A percentile compares a stretch with the other conserved stretches of the same genome.
phyloP scores from a whole-genome alignment of 345 rosid species.

The Dimocarpus longan region DNA sequence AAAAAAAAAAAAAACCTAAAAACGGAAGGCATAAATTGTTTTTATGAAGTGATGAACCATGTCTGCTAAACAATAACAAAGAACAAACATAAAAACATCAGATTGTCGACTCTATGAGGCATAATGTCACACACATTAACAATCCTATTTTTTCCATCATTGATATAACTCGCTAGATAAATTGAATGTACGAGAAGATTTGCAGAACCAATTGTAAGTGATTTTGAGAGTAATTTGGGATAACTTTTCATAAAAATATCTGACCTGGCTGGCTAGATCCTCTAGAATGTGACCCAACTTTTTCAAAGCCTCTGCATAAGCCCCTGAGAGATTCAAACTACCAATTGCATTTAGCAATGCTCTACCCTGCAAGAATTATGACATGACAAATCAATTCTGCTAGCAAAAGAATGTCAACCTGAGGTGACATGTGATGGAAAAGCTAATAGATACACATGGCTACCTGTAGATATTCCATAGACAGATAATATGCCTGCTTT shows the following conservation, averaged over 20 bases:
- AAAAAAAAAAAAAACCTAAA: background rate
- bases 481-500: conserved; percentile 64
- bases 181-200: background rate
- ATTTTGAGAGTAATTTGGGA: background rate
- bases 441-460: background rate
- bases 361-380: conserved; percentile 48
- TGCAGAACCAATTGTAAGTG: background rate
- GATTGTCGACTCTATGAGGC: too few relatives aligned
- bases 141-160: background rate
- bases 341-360: conserved; percentile 63
- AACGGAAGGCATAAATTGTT: background rate
- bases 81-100: background rate
- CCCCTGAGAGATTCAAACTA: conserved; percentile 56
- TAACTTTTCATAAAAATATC: background rate
- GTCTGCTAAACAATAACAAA: background rate
- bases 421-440: background rate
- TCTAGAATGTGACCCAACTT: conserved; percentile 47
- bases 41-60: background rate
- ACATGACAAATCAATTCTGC: background rate
- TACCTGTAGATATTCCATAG: conserved; percentile 67
- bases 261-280: conserved; percentile 48
- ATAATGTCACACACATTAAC: too few relatives aligned
- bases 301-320: conserved; percentile 60
- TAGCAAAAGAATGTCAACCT: background rate
- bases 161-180: background rate